Conservation (phyloP, 2,329 filamentous ascomycete species). For the Talaromyces albobiverticillius region DNA sequence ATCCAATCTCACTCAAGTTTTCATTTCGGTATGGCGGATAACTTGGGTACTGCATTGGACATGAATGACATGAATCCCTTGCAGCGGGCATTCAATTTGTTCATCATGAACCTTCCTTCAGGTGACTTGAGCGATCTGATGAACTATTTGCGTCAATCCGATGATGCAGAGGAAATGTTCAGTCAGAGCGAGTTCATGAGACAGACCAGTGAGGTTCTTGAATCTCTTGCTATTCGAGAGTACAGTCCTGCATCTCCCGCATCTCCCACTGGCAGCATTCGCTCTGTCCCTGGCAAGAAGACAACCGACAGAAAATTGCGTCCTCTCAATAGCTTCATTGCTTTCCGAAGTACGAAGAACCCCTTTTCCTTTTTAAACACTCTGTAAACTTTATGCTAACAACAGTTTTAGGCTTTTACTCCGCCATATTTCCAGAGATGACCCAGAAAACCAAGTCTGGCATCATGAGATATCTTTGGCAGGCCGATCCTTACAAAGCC, state of each 20-base stretch:
- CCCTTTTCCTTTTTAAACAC: not conserved
- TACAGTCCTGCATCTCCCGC: not conserved
- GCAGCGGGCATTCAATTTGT: constrained; percentile 25
- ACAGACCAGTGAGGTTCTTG: constrained; percentile 8
- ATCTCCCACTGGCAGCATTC: constrained; percentile 12
- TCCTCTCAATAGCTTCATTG: constrained; percentile 38
- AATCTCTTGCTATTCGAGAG: not conserved
- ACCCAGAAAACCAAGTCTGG: constrained; percentile 55
- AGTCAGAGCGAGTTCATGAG: constrained; percentile 10
- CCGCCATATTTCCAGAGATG: constrained; percentile 43
- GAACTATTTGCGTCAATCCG: constrained; percentile 15
- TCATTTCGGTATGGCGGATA: constrained; percentile 1
- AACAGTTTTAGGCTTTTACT: constrained; percentile 43
- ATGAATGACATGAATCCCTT: constrained; percentile 17
- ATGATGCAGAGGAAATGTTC: constrained; percentile 12
- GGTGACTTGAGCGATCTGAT: constrained; percentile 22
- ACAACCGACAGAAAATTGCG: constrained; percentile 22
- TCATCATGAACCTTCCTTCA: constrained; percentile 25
- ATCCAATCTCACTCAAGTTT: not conserved
- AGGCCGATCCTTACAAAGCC: constrained; percentile 48
- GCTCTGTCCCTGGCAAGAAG: constrained; percentile 20
- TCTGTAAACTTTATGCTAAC: constrained; percentile 13
- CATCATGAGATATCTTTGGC: constrained; percentile 50
- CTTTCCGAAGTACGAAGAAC: constrained; percentile 33
- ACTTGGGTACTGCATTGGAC: not conserved